These are phyloP conservation scores for Tremella fuciformis DNA, from an alignment of 768 basidiomycete species.

Conservation along the genomic window DNA sequence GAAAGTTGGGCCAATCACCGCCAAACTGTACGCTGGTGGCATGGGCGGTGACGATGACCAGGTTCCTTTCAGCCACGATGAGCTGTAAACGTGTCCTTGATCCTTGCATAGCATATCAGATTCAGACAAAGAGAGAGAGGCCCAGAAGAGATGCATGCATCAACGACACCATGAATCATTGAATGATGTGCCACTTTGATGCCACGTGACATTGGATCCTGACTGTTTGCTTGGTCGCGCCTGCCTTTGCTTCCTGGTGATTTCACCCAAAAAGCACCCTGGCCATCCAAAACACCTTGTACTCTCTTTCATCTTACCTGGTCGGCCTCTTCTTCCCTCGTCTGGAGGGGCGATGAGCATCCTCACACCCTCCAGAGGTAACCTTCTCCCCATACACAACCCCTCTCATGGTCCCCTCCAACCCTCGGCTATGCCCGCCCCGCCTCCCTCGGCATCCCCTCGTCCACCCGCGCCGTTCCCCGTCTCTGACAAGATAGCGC, in stretches of 20 bases:
- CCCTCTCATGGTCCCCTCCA: conserved; percentile 11
- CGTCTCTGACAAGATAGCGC: background rate
- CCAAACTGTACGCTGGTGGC: conserved; percentile 60
- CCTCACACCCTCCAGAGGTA: conserved; percentile 18
- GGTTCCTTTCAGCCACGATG: conserved; percentile 59
- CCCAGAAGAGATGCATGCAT: too few species aligned
- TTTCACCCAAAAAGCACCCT: conserved; percentile 1
- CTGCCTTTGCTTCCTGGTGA: background rate
- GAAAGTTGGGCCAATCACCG: conserved; percentile 66
- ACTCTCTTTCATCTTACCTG: too few species aligned
- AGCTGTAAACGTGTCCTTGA: conserved; percentile 54
- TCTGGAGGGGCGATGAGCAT: conserved; percentile 1
- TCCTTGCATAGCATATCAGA: background rate
- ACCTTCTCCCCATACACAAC: conserved; percentile 14
- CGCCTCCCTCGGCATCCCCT: conserved; percentile 17
- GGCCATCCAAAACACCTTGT: too few species aligned
- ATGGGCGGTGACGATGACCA: conserved; percentile 56
- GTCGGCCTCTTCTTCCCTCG: background rate
- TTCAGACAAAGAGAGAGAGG: background rate
- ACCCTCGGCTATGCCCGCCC: conserved; percentile 23
- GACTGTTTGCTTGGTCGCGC: conserved; percentile 2
- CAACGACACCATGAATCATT: too few species aligned
- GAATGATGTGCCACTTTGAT: too few species aligned
- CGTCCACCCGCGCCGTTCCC: conserved; percentile 3
- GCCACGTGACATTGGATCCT: background rate